Conservation (phyloP, 768 basidiomycete genomes). For the Pluteus cervinus region DNA sequence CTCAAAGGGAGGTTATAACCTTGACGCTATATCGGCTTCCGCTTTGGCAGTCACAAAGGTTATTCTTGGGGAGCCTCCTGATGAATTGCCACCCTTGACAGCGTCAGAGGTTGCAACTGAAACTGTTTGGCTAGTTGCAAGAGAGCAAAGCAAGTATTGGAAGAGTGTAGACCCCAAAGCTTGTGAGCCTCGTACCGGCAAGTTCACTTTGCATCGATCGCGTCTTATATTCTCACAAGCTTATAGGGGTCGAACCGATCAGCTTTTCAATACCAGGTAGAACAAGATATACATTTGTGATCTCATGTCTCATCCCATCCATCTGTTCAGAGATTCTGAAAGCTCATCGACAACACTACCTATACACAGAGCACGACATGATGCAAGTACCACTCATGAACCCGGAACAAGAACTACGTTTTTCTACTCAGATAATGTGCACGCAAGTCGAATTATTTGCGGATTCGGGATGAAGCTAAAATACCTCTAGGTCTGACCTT, state of each 20-base stretch:
- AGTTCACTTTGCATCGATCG: neutral
- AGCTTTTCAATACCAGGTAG: conserved; percentile 66
- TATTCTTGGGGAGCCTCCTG: conserved; percentile 87
- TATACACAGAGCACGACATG: conserved; percentile 74
- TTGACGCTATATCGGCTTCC: conserved; percentile 82
- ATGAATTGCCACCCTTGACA: conserved; percentile 61
- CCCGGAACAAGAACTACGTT: conserved; percentile 59
- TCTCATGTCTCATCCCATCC: too few species aligned
- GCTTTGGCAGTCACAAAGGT: conserved; percentile 81
- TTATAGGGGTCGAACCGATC: conserved; percentile 53
- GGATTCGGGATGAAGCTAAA: neutral
- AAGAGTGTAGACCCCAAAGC: conserved; percentile 76
- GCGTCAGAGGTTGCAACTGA: conserved; percentile 82
- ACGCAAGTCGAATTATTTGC: conserved; percentile 49
- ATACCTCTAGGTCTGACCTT: conserved; percentile 56
- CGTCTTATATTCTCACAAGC: neutral
- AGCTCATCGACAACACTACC: conserved; percentile 77
- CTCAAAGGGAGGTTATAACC: conserved; percentile 90
- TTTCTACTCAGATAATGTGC: conserved; percentile 82
- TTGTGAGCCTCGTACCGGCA: conserved; percentile 80
- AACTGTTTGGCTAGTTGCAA: conserved; percentile 84
- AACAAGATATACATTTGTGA: conserved; percentile 1
- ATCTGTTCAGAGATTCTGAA: conserved; percentile 71
- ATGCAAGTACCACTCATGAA: conserved; percentile 75
- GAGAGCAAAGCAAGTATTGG: conserved; percentile 89